These are phyloP conservation scores for Penicillium samsonianum DNA, from an alignment of 495 filamentous ascomycete species.

Conservation along the genomic window DNA sequence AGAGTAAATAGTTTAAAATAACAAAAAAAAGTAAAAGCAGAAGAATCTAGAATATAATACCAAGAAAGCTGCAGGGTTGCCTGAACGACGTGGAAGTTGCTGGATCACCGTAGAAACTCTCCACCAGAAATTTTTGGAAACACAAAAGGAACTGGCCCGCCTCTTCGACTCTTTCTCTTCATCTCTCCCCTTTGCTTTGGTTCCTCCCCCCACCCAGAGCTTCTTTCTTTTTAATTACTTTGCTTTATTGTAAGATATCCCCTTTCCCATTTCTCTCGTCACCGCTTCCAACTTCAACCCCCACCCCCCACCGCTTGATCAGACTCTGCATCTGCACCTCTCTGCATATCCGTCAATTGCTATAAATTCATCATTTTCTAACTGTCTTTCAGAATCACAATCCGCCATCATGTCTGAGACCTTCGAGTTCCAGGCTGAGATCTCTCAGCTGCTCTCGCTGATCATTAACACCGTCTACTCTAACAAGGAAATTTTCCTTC, in stretches of 20 bases:
- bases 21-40: conserved; percentile 2
- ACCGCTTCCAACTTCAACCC: not conserved
- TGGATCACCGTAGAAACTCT: conserved; percentile 50
- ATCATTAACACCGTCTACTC: conserved; percentile 99
- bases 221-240: conserved; percentile 19
- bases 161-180: conserved; percentile 15
- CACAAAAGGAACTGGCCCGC: conserved; percentile 35
- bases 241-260: conserved; percentile 17
- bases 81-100: conserved; percentile 45
- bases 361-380: conserved; percentile 10
- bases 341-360: conserved; percentile 2
- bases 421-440: conserved; percentile 99
- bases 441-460: conserved; percentile 97
- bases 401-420: conserved; percentile 81
- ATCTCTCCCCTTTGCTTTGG: conserved; percentile 27
- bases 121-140: conserved; percentile 38
- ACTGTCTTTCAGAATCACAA: conserved; percentile 10
- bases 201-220: conserved; percentile 24
- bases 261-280: not conserved
- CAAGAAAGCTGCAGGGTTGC: conserved; percentile 20
- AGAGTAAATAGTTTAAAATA: not conserved
- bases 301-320: conserved; percentile 7
- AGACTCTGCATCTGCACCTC: conserved; percentile 12
- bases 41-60: conserved; percentile 34
- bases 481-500: conserved; percentile 99